Evolutionary conservation across 306 rosid genomes (phyloP).

Genomic region (Hippophae rhamnoides): DNA sequence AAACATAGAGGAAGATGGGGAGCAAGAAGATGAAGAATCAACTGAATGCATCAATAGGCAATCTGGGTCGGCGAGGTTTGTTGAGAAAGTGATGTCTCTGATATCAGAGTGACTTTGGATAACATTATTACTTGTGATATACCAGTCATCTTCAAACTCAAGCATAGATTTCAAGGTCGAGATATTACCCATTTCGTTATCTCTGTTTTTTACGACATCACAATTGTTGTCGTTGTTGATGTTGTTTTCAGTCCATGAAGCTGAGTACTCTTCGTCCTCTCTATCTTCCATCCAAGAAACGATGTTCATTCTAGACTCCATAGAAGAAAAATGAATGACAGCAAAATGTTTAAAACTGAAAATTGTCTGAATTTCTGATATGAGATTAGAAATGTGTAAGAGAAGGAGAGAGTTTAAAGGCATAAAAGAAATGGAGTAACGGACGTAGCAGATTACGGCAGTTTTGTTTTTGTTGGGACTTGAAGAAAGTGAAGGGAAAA

Average conservation of each 20-base stretch:
- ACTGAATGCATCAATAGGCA: conserved; percentile 38
- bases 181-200: conserved; percentile 34
- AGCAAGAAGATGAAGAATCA: conserved; percentile 53
- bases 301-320: conserved; percentile 38
- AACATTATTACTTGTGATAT: conserved; percentile 25
- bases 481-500: no score
- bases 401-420: no score
- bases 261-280: conserved; percentile 32
- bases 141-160: conserved; percentile 58
- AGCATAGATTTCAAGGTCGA: conserved; percentile 73
- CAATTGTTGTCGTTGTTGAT: conserved; percentile 16
- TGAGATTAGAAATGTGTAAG: no score
- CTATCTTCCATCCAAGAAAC: conserved; percentile 40
- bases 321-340: background rate
- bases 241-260: conserved; percentile 45
- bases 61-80: conserved; percentile 30
- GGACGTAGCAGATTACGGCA: no score
- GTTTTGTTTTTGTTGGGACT: no score
- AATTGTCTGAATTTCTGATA: no score
- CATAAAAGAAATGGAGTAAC: no score
- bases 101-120: conserved; percentile 27
- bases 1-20: conserved; percentile 43
- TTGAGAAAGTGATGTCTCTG: conserved; percentile 28
- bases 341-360: no score
- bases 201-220: conserved; percentile 27